Evolutionary conservation across 768 basidiomycete species (phyloP).

Genomic region (Mrakia gelida): DNA sequence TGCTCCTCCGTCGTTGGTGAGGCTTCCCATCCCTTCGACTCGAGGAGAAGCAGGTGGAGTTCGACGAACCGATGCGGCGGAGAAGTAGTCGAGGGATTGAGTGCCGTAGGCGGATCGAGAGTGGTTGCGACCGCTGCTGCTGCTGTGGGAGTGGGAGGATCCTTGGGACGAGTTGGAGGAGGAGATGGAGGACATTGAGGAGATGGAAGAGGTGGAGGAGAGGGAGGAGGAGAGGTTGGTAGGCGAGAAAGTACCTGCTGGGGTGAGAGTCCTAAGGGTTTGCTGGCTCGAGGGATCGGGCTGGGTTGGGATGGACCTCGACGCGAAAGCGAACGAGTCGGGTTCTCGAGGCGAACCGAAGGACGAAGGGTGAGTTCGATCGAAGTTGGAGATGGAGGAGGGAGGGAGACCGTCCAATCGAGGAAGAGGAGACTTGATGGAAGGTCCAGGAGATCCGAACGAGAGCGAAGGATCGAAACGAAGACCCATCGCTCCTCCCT

Average conservation of each 20-base stretch:
- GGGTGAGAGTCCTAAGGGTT: constrained; percentile 7
- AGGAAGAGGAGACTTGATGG: neutral
- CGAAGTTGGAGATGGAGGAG: constrained; percentile 2
- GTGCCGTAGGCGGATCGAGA: constrained; percentile 15
- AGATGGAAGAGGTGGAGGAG: constrained; percentile 7
- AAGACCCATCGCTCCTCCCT: constrained; percentile 18
- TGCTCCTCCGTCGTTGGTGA: neutral
- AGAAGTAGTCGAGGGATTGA: constrained; percentile 24
- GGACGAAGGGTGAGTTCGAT: neutral
- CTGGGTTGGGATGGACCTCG: constrained; percentile 5
- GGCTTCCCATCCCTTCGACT: neutral
- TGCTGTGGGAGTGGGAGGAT: neutral
- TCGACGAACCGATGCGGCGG: constrained; percentile 10
- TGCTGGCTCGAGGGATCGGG: neutral
- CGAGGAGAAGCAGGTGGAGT: constrained; percentile 8
- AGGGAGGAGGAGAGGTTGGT: constrained; percentile 3
- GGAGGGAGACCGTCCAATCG: neutral
- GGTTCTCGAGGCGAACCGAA: constrained; percentile 20
- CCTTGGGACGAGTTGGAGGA: constrained; percentile 10
- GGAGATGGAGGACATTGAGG: constrained; percentile 14
- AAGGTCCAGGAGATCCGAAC: constrained; percentile 8
- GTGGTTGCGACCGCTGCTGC: neutral
- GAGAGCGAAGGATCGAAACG: constrained; percentile 19
- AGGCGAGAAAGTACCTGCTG: neutral
- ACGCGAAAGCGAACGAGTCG: constrained; percentile 12